Evolutionary conservation across 768 basidiomycete genomes (phyloP).

Genomic region (Suillus placidus): DNA sequence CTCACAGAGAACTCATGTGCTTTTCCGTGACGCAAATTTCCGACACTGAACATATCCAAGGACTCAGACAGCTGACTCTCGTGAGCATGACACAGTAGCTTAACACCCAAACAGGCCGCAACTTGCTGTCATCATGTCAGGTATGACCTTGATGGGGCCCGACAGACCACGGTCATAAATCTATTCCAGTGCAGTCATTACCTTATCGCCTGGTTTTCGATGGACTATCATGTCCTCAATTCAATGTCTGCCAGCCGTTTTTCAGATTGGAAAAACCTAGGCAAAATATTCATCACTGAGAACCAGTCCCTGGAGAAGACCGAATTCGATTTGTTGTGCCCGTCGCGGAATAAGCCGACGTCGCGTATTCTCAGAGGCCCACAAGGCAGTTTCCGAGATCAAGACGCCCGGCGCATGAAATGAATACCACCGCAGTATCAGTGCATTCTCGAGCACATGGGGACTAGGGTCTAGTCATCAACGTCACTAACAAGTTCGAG

Average conservation of each 20-base stretch:
- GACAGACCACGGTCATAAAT: not conserved
- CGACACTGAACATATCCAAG: not conserved
- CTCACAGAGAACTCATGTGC: not conserved
- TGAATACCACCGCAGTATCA: slow-evolving; percentile 7
- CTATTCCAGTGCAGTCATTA: not conserved
- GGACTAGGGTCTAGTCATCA: slow-evolving; percentile 5
- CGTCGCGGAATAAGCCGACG: slow-evolving; percentile 30
- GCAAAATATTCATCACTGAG: slow-evolving; percentile 7
- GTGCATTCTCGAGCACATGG: slow-evolving; percentile 10
- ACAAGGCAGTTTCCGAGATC: slow-evolving; percentile 25
- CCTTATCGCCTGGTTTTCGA: not conserved
- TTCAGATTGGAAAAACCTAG: slow-evolving; percentile 4
- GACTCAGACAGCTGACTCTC: no score
- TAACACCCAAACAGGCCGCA: not conserved
- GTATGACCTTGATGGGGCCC: not conserved
- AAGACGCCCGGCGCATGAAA: slow-evolving; percentile 14
- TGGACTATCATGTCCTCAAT: not conserved
- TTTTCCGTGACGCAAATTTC: not conserved
- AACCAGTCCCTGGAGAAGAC: slow-evolving; percentile 8
- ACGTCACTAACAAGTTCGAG: slow-evolving; percentile 12
- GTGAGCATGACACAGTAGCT: not conserved
- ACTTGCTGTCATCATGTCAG: not conserved
- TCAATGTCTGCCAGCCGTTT: not conserved
- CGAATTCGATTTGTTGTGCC: slow-evolving; percentile 22
- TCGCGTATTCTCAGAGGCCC: slow-evolving; percentile 13